These are phyloP conservation scores for Annulohypoxylon nitens DNA, from an alignment of 495 filamentous ascomycete species.

Conservation along the genomic window DNA sequence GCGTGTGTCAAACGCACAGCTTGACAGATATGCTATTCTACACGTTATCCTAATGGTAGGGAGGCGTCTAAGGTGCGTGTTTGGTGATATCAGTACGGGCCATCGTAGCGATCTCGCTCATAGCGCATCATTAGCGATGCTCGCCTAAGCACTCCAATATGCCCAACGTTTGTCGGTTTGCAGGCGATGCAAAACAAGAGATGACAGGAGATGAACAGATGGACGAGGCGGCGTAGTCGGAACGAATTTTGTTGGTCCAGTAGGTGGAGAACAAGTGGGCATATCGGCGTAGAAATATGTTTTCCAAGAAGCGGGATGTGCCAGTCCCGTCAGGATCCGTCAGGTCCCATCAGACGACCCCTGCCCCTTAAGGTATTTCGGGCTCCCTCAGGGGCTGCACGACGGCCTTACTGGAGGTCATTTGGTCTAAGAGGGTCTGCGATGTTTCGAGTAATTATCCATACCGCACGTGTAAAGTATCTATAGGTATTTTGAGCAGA, in stretches of 20 bases:
- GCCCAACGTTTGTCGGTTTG: constrained; percentile 25
- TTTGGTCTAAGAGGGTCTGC: constrained; percentile 22
- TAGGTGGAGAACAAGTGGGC: constrained; percentile 34
- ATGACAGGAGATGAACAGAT: constrained; percentile 1
- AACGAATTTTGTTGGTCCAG: constrained; percentile 16
- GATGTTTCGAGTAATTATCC: constrained; percentile 26
- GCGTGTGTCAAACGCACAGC: constrained; percentile 27
- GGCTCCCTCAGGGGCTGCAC: constrained; percentile 37
- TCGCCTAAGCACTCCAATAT: constrained; percentile 18
- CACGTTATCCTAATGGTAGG: background rate
- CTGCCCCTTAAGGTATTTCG: constrained; percentile 17
- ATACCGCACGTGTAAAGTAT: constrained; percentile 35
- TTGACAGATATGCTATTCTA: constrained; percentile 24
- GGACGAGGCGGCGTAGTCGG: constrained; percentile 15
- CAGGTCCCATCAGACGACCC: constrained; percentile 22
- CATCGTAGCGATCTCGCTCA: constrained; percentile 15
- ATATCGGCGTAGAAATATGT: constrained; percentile 18
- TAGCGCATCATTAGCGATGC: constrained; percentile 10
- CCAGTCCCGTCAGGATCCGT: constrained; percentile 17
- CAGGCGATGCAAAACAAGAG: constrained; percentile 14
- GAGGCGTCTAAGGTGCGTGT: constrained; percentile 5
- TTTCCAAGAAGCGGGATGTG: constrained; percentile 21
- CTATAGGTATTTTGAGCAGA: constrained; percentile 36
- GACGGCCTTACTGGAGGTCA: constrained; percentile 40
- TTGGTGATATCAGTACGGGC: constrained; percentile 20